Percentiles rank a stretch among this genome's conserved stretches.
These are phyloP conservation scores for Afroboletus lepidellus DNA, from an alignment of 1,284 basidiomycete genomes.

Conservation along the genomic window DNA sequence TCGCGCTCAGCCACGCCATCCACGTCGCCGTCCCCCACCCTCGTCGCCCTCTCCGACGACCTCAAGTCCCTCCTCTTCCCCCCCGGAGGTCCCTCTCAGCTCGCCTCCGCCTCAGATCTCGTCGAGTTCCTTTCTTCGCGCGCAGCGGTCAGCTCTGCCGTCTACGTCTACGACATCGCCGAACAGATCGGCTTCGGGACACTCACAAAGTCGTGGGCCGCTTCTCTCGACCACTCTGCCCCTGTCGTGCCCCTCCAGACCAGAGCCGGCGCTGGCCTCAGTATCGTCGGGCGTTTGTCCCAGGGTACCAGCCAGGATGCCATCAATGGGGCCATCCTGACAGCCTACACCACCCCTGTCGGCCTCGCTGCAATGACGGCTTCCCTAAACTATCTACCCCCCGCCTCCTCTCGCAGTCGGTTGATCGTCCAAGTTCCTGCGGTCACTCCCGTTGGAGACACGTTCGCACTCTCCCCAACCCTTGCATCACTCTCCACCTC, in stretches of 20 bases:
- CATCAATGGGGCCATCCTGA: conserved; percentile 56
- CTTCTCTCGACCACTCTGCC: conserved; percentile 41
- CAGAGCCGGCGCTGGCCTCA: conserved; percentile 83
- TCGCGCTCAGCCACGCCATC: conserved; percentile 7
- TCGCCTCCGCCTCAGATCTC: conserved; percentile 55
- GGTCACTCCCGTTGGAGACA: conserved; percentile 62
- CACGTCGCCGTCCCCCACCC: conserved; percentile 12
- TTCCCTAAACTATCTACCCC: conserved; percentile 63
- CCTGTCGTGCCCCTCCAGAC: conserved; percentile 77
- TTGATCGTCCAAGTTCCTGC: conserved; percentile 78
- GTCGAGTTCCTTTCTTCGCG: conserved; percentile 68
- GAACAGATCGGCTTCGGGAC: conserved; percentile 77
- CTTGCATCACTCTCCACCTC: conserved; percentile 65
- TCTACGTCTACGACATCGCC: conserved; percentile 81
- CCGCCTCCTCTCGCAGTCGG: conserved; percentile 58
- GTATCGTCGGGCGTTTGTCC: conserved; percentile 78
- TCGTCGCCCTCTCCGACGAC: conserved; percentile 25
- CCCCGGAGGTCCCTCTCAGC: conserved; percentile 33
- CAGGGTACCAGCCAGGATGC: conserved; percentile 72
- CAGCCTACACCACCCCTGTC: conserved; percentile 73
- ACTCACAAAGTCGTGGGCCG: conserved; percentile 61
- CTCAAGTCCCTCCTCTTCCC: conserved; percentile 16
- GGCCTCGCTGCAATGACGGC: conserved; percentile 78
- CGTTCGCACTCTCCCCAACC: conserved; percentile 69
- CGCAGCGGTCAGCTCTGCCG: conserved; percentile 52